Evolutionary conservation across 169 alveolate species (phyloP), one percentile per base, ranked within the genome.

Genomic region (Ichthyophthirius multifiliis): DNA sequence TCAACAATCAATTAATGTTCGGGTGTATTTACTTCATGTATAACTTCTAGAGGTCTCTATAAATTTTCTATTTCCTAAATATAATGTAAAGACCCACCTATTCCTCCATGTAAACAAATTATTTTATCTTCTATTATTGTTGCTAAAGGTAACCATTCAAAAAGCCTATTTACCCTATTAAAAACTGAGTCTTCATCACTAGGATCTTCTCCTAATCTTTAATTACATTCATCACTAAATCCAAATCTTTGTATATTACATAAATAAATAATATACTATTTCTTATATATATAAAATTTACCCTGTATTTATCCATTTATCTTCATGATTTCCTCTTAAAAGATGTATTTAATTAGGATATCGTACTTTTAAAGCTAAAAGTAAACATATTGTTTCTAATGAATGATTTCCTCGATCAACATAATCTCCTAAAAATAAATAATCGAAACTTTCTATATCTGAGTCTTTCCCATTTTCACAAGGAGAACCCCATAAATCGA

Each of bases 21-120:
- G 76, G 93, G 95, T 78, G 86, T 98, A 90, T 89, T 77, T 12
- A 89, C 96, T 31, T 97, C 97, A 77, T 98, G 99, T 7, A 98
- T 93, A 23, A 98, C 99, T 71, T 94, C 96, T 41, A 98, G 84
- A 16, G 99, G 99, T 71, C 99, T 89, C 86, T 89, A 89, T 30
- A 98, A 82, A 35, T 85, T 86, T 39, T 96, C 97, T 44, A 98
- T 96, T 83, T 98, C 99, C 45, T 94, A 95, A 65, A 96, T 55
- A 93, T 88, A 46, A 65, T 96, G 87, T 48, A 98, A 88, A 32
- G 97, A 89, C 44, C 98, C 95, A 12, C 99, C 99, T 43, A 98
- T 97, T 32, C 99, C 99, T 20, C 99, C 99, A 88, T 99, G 99
- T 3, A 99, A 94, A 85, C 99, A 98, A 18, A 98, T 94, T 65